phyloP scores from a whole-genome alignment of 805 yeast genomes.

The Teunomyces cretensis region DNA sequence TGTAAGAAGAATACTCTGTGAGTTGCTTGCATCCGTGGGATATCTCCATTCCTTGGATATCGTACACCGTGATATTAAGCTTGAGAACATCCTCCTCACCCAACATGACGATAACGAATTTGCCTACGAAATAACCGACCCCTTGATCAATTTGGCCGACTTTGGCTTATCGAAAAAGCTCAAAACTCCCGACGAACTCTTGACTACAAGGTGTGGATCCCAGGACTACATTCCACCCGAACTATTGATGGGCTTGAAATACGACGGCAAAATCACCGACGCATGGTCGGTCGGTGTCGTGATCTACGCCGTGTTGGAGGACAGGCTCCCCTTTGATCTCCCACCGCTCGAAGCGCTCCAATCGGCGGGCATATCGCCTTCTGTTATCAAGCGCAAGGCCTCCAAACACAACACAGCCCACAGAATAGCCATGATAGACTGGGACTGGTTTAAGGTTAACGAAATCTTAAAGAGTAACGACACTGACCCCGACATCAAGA shows the following conservation, averaged over 20 bases:
- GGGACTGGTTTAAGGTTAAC: slow-evolving; percentile 71
- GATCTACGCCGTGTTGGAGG: slow-evolving; percentile 80
- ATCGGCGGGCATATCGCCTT: slow-evolving; percentile 34
- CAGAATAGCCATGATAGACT: slow-evolving; percentile 86
- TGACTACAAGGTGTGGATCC: slow-evolving; percentile 91
- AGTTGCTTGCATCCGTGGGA: slow-evolving; percentile 64
- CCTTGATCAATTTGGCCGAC: slow-evolving; percentile 70
- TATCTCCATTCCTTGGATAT: slow-evolving; percentile 68
- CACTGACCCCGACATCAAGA: slow-evolving; percentile 14
- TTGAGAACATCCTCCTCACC: slow-evolving; percentile 74
- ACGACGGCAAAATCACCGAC: slow-evolving; percentile 89
- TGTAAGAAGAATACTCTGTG: slow-evolving; percentile 65
- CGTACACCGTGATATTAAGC: slow-evolving; percentile 88
- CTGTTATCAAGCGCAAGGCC: slow-evolving; percentile 43
- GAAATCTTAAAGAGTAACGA: slow-evolving; percentile 12
- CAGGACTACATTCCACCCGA: slow-evolving; percentile 98
- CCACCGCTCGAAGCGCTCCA: slow-evolving; percentile 50
- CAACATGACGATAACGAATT: slow-evolving; percentile 22
- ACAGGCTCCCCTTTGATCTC: slow-evolving; percentile 88
- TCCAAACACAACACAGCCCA: slow-evolving; percentile 66
- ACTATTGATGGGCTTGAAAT: slow-evolving; percentile 81
- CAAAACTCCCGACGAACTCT: slow-evolving; percentile 55
- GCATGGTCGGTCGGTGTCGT: slow-evolving; percentile 95
- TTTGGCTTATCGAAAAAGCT: slow-evolving; percentile 82
- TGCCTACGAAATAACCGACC: slow-evolving; percentile 12